A percentile compares a stretch with the other conserved stretches of the same genome.
Conservation (phyloP, 2,329 filamentous ascomycete genomes). For the Ophiostoma montium region DNA sequence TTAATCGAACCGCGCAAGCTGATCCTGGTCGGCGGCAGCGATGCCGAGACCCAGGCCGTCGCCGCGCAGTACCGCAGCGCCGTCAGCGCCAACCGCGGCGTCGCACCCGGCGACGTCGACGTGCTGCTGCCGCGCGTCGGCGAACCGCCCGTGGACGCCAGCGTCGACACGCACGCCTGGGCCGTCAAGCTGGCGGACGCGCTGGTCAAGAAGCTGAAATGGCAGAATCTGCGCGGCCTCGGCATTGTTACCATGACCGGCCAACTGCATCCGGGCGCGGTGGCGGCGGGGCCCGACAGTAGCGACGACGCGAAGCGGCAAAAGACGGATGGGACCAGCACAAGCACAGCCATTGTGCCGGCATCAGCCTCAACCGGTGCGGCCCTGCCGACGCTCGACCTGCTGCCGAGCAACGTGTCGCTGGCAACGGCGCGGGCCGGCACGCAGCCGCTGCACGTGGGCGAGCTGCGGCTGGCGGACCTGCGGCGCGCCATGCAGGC, state of each 20-base stretch:
- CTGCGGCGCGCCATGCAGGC: constrained; percentile 70
- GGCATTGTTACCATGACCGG: constrained; percentile 90
- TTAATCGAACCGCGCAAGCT: constrained; percentile 89
- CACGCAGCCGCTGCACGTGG: constrained; percentile 83
- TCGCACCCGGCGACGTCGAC: constrained; percentile 39
- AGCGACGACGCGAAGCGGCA: constrained; percentile 28
- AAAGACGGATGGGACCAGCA: constrained; percentile 25
- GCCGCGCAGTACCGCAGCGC: constrained; percentile 68
- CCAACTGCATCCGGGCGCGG: constrained; percentile 30
- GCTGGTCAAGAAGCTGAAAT: constrained; percentile 75
- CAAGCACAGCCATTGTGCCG: background rate
- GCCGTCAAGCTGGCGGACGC: constrained; percentile 76
- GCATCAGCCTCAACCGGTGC: constrained; percentile 13
- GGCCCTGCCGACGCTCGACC: constrained; percentile 34
- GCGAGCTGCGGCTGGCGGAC: constrained; percentile 80
- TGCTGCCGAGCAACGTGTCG: constrained; percentile 29
- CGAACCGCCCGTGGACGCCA: constrained; percentile 58
- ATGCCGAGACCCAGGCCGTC: constrained; percentile 63
- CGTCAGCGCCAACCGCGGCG: constrained; percentile 31
- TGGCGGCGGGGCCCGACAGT: constrained; percentile 21
- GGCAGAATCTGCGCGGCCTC: constrained; percentile 84
- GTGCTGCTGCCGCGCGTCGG: constrained; percentile 76
- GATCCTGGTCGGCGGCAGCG: constrained; percentile 73
- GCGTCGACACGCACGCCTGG: constrained; percentile 97
- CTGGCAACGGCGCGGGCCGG: constrained; percentile 50